A percentile compares a stretch with the other conserved stretches of the same genome.
phyloP scores from a whole-genome alignment of 768 basidiomycete genomes.

The Lentinula boryana region DNA sequence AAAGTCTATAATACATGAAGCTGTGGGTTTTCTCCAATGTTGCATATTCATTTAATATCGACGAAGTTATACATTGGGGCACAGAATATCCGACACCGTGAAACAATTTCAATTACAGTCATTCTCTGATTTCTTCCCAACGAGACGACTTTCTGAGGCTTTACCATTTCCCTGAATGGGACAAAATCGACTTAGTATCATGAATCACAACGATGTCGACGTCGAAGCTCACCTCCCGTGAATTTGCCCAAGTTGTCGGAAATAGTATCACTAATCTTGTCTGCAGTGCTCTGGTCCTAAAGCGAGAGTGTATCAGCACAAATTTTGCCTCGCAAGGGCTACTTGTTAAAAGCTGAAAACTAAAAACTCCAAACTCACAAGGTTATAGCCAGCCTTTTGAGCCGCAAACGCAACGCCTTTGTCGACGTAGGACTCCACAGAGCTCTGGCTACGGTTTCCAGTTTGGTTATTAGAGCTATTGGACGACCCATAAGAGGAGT shows the following conservation, averaged over 20 bases:
- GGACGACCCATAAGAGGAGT: slow-evolving; percentile 2
- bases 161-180: no score
- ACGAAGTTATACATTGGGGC: no score
- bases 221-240: slow-evolving; percentile 10
- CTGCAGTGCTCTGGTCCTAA: slow-evolving; percentile 27
- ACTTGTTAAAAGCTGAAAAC: no score
- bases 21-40: no score
- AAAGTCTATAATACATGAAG: no score
- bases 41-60: no score
- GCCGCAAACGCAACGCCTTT: slow-evolving; percentile 20
- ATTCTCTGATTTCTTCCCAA: no score
- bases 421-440: slow-evolving; percentile 17
- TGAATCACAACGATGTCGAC: background rate
- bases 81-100: no score
- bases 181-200: no score
- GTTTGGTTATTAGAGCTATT: slow-evolving; percentile 10
- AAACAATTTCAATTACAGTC: no score
- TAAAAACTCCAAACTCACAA: slow-evolving; percentile 19
- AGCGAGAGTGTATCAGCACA: background rate
- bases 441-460: slow-evolving; percentile 9
- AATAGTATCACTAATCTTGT: slow-evolving; percentile 31
- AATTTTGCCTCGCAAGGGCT: no score
- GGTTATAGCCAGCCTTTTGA: slow-evolving; percentile 22
- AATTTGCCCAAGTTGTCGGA: slow-evolving; percentile 30
- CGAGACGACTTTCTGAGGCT: no score